phyloP scores from a whole-genome alignment of 192 early-diverging fungal species.

The Coemansia sp. region DNA sequence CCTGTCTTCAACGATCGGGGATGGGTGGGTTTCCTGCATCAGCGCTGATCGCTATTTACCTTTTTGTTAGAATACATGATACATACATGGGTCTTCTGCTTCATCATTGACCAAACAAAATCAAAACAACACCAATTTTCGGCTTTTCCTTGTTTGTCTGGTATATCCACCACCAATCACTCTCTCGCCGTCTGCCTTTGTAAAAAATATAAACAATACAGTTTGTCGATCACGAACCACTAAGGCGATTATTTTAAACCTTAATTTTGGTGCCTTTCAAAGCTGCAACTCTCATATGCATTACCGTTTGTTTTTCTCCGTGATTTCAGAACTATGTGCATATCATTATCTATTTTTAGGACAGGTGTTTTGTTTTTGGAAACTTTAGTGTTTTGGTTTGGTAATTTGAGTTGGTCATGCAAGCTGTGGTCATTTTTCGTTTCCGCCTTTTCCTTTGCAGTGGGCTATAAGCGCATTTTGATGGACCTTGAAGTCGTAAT shows the following conservation, averaged over 20 bases:
- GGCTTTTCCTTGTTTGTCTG: neutral
- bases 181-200: neutral
- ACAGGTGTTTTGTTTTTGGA: neutral
- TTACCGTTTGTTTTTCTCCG: neutral
- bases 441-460: neutral
- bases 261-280: neutral
- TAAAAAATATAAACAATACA: slow-evolving; percentile 1
- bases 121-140: neutral
- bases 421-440: neutral
- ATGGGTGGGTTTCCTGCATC: neutral
- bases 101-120: neutral
- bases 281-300: neutral
- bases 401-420: neutral
- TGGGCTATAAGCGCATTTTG: neutral
- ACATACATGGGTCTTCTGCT: neutral
- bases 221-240: neutral
- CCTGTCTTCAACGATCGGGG: neutral
- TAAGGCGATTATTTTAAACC: slow-evolving; percentile 1
- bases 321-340: neutral
- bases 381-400: slow-evolving; percentile 1
- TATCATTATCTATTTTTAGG: neutral
- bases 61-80: neutral
- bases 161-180: neutral
- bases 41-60: neutral
- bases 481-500: neutral